Conservation (phyloP, 345 rosid species). For the Toxicodendron radicans region DNA sequence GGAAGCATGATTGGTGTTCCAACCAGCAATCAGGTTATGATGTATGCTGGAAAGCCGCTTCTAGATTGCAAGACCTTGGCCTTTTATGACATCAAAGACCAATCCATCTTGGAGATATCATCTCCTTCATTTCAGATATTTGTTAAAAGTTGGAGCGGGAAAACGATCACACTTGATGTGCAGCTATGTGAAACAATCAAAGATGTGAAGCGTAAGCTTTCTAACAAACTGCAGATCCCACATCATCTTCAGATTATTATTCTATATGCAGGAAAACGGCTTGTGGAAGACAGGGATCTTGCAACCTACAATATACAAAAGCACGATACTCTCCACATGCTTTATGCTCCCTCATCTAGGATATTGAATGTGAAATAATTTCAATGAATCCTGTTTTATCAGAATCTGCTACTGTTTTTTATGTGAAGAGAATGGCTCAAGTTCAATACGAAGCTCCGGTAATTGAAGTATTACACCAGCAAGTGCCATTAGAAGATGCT, state of each 20-base stretch:
- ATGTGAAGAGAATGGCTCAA: constrained; percentile 14
- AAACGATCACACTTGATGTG: constrained; percentile 37
- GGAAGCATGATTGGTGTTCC: constrained; percentile 14
- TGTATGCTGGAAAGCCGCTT: constrained; percentile 27
- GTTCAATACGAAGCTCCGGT: not conserved
- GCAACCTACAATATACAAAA: constrained; percentile 31
- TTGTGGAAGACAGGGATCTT: constrained; percentile 19
- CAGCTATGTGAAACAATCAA: constrained; percentile 7
- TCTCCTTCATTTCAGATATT: constrained; percentile 27
- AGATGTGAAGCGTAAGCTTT: constrained; percentile 24
- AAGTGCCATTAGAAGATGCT: constrained; percentile 7
- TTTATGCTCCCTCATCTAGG: not conserved
- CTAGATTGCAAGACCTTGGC: constrained; percentile 36
- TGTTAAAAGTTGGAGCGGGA: constrained; percentile 33
- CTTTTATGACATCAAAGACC: constrained; percentile 31
- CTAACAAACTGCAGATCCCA: constrained; percentile 19
- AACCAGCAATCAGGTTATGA: not conserved
- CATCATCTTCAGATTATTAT: constrained; percentile 5
- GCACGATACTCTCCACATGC: constrained; percentile 30
- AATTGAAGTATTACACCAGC: constrained; percentile 8
- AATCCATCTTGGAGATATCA: constrained; percentile 21
- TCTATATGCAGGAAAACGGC: constrained; percentile 30
- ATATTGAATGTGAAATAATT: not conserved
- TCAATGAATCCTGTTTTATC: not conserved
- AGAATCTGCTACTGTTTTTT: not conserved